A percentile compares a stretch with the other conserved stretches of the same genome.
Evolutionary conservation across 495 filamentous ascomycete genomes (phyloP).

Genomic region (Penicillium pulvis): DNA sequence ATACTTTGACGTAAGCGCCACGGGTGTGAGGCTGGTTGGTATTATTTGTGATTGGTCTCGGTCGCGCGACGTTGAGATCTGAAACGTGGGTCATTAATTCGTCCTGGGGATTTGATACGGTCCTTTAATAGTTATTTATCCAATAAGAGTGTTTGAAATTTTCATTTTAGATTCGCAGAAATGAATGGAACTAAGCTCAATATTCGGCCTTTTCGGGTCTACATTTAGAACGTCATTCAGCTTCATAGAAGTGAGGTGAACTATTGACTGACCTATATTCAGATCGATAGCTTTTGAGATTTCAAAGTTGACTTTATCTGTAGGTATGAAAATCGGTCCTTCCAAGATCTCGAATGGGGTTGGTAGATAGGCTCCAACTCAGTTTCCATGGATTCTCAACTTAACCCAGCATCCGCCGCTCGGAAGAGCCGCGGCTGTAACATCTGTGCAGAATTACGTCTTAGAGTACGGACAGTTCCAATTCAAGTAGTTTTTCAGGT

Average conservation of each 20-base stretch:
- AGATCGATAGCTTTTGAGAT: not conserved
- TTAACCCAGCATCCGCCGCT: not conserved
- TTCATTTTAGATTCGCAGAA: not conserved
- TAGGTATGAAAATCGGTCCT: not conserved
- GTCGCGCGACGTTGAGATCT: slow-evolving; percentile 5
- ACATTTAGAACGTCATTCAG: not conserved
- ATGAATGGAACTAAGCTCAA: not conserved
- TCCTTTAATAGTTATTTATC: not conserved
- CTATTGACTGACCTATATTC: not conserved
- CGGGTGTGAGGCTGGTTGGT: not conserved
- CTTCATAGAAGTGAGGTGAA: not conserved
- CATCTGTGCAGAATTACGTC: not conserved
- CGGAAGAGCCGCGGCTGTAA: not conserved
- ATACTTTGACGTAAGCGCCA: not conserved
- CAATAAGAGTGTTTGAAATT: not conserved
- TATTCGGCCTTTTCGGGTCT: not conserved
- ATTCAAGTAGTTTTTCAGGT: not conserved
- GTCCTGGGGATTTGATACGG: not conserved
- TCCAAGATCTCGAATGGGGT: not conserved
- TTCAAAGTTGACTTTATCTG: not conserved
- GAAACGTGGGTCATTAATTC: slow-evolving; percentile 1
- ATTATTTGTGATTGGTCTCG: slow-evolving; percentile 4
- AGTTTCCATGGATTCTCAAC: not conserved
- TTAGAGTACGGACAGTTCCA: not conserved
- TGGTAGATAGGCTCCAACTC: not conserved